These are phyloP conservation scores for Septoria linicola DNA, from an alignment of 2,329 filamentous ascomycete genomes.

Conservation along the genomic window DNA sequence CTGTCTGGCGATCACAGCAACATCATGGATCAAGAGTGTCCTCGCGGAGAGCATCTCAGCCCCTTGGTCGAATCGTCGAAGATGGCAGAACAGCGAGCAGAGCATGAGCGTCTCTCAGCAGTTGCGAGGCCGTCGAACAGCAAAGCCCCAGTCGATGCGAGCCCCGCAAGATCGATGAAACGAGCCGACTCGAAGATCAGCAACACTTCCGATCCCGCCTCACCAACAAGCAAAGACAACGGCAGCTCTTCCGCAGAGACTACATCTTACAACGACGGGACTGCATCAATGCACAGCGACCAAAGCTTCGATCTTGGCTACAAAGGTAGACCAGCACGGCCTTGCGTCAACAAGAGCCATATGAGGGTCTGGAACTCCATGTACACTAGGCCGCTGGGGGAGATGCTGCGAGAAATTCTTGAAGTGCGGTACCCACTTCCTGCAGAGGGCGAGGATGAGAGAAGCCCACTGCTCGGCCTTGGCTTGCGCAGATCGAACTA, in stretches of 20 bases:
- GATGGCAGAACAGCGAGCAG: too few species aligned
- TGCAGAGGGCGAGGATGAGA: background rate
- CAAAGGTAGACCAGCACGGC: conserved; percentile 20
- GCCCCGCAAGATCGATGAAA: background rate
- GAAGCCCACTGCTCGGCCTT: too few species aligned
- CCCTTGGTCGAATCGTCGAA: too few species aligned
- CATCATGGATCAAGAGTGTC: too few species aligned
- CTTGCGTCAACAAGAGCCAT: conserved; percentile 21
- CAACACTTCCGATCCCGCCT: background rate
- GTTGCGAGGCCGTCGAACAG: background rate
- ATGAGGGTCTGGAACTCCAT: conserved; percentile 24
- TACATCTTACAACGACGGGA: background rate
- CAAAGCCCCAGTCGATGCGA: background rate
- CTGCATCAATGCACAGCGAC: conserved; percentile 9
- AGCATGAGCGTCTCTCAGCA: background rate
- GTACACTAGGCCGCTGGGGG: conserved; percentile 27
- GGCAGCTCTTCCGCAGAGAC: background rate
- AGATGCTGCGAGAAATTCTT: conserved; percentile 28
- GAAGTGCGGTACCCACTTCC: conserved; percentile 24
- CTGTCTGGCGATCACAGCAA: too few species aligned
- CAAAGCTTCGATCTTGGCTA: conserved; percentile 16
- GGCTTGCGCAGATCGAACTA: too few species aligned
- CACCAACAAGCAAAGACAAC: conserved; percentile 1
- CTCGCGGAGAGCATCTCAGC: too few species aligned
- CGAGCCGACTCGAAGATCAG: background rate